Conservation (phyloP, 345 rosid genomes). For the Bretschneidera sinensis region DNA sequence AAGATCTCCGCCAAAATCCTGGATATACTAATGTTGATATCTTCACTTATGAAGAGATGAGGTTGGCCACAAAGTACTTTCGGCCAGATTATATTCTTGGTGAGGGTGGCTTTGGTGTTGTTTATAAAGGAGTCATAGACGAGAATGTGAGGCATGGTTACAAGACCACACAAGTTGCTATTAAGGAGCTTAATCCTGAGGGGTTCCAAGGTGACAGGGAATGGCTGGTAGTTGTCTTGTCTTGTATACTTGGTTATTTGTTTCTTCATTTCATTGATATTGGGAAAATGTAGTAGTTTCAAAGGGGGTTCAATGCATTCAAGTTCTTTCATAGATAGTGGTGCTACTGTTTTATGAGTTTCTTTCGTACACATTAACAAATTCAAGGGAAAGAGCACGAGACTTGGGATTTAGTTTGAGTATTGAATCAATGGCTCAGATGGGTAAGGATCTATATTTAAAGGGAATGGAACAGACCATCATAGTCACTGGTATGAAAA, state of each 20-base stretch:
- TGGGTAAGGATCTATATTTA: background rate
- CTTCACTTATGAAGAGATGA: conserved; percentile 80
- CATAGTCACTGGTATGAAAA: background rate
- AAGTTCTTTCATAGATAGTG: no score
- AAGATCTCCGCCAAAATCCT: conserved; percentile 66
- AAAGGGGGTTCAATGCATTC: background rate
- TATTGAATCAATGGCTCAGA: background rate
- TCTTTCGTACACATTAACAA: no score
- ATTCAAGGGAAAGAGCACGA: background rate
- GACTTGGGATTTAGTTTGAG: background rate
- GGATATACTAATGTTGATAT: conserved; percentile 70
- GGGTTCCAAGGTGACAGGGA: conserved; percentile 98
- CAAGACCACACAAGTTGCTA: conserved; percentile 60
- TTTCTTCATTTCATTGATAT: background rate
- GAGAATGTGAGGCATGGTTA: conserved; percentile 57
- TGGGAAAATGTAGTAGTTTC: background rate
- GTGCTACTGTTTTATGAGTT: background rate
- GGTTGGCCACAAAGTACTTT: conserved; percentile 76
- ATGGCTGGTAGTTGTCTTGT: conserved; percentile 72
- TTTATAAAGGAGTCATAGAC: conserved; percentile 81
- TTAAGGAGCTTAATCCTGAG: conserved; percentile 87
- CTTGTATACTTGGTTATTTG: background rate
- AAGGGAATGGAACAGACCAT: background rate
- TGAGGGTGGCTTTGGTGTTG: conserved; percentile 95
- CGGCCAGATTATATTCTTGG: conserved; percentile 85